Evolutionary conservation across 495 filamentous ascomycete genomes (phyloP).

Genomic region (Talaromyces nanjingensis): DNA sequence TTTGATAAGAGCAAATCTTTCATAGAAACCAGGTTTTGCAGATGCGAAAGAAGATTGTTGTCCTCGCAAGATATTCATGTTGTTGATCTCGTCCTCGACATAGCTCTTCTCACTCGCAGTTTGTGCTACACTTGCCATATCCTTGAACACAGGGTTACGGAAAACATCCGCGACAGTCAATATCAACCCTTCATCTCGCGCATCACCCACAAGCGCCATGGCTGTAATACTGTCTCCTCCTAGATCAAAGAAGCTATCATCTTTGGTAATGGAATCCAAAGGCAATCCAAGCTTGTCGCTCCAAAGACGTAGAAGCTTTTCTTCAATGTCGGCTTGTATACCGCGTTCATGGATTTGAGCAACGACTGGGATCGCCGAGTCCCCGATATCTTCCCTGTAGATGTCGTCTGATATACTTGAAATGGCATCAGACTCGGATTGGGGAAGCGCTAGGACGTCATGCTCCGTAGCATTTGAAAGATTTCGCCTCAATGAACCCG

Average conservation of each 20-base stretch:
- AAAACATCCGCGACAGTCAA: slow-evolving; percentile 51
- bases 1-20: slow-evolving; percentile 38
- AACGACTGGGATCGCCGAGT: slow-evolving; percentile 3
- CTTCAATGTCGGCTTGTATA: slow-evolving; percentile 22
- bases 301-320: slow-evolving; percentile 39
- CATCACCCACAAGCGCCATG: slow-evolving; percentile 60
- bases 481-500: background rate
- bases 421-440: slow-evolving; percentile 6
- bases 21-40: slow-evolving; percentile 19
- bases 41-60: slow-evolving; percentile 3
- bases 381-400: background rate
- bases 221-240: slow-evolving; percentile 55
- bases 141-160: slow-evolving; percentile 37
- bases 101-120: slow-evolving; percentile 16
- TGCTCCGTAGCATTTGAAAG: slow-evolving; percentile 3
- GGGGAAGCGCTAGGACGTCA: background rate
- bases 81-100: slow-evolving; percentile 10
- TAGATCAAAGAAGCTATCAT: slow-evolving; percentile 42
- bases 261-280: slow-evolving; percentile 29
- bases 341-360: slow-evolving; percentile 9
- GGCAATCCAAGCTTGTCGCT: slow-evolving; percentile 36
- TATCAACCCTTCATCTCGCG: slow-evolving; percentile 43
- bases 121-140: slow-evolving; percentile 34
- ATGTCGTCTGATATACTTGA: slow-evolving; percentile 7
- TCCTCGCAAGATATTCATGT: slow-evolving; percentile 12